Percentiles rank a stretch among this genome's conserved stretches.
Conservation (phyloP, 1,284 basidiomycete species). For the Ustilago hordei region DNA sequence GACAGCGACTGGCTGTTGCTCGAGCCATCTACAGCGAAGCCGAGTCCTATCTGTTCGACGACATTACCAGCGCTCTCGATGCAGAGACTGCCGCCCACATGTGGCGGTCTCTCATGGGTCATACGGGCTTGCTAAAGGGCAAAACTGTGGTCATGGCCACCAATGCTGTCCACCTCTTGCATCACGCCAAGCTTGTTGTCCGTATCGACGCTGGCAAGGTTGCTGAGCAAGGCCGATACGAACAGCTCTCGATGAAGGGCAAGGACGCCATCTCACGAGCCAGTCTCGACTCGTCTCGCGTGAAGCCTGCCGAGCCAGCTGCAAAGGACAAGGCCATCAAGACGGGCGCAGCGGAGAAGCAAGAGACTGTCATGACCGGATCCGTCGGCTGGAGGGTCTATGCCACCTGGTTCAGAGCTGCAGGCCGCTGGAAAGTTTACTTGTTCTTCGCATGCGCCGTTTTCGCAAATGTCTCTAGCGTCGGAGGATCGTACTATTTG, state of each 20-base stretch:
- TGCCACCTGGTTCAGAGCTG: slow-evolving; percentile 27
- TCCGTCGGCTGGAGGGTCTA: slow-evolving; percentile 38
- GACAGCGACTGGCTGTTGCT: slow-evolving; percentile 62
- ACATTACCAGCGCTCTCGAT: slow-evolving; percentile 74
- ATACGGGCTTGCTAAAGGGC: slow-evolving; percentile 33
- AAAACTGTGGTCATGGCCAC: slow-evolving; percentile 57
- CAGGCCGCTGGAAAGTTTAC: slow-evolving; percentile 20
- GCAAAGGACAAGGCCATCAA: slow-evolving; percentile 28
- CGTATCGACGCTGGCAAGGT: slow-evolving; percentile 54
- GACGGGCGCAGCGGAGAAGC: slow-evolving; percentile 26
- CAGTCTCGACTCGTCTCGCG: slow-evolving; percentile 44
- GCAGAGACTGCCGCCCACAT: slow-evolving; percentile 74
- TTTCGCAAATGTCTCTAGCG: background rate
- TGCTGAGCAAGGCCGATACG: slow-evolving; percentile 46
- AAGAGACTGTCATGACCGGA: slow-evolving; percentile 43
- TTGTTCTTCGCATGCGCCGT: slow-evolving; percentile 1
- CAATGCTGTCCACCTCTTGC: slow-evolving; percentile 58
- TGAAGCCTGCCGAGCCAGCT: background rate
- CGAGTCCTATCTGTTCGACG: slow-evolving; percentile 60
- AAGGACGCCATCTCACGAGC: slow-evolving; percentile 51
- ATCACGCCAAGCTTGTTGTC: slow-evolving; percentile 35
- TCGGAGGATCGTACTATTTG: slow-evolving; percentile 26
- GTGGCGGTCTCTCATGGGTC: slow-evolving; percentile 52
- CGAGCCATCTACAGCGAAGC: slow-evolving; percentile 64
- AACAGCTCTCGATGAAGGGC: slow-evolving; percentile 49